Evolutionary conservation across 2,329 filamentous ascomycete genomes (phyloP).

Genomic region (Verticillium longisporum): DNA sequence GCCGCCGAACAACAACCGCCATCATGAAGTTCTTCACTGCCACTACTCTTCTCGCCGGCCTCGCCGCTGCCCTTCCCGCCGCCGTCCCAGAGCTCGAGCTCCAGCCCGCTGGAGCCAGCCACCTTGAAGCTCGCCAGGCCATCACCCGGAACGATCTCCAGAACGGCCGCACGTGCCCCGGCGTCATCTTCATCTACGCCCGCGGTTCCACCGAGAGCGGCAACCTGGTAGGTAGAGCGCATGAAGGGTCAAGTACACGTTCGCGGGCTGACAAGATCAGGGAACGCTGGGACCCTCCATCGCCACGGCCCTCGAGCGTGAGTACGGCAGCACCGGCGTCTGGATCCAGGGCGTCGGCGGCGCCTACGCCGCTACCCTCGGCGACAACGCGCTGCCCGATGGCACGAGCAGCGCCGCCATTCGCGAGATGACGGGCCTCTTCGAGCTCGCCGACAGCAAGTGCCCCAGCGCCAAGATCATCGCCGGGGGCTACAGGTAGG

Average conservation of each 20-base stretch:
- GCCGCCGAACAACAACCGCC: not conserved
- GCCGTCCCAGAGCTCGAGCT: not conserved
- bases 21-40: conserved; percentile 1
- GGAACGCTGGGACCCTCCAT: conserved; percentile 18
- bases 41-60: not conserved
- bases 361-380: conserved; percentile 25
- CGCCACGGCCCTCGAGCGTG: conserved; percentile 17
- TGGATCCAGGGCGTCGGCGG: conserved; percentile 36
- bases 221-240: conserved; percentile 23
- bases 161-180: conserved; percentile 2
- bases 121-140: conserved; percentile 1
- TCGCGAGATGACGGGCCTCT: conserved; percentile 19
- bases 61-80: not conserved
- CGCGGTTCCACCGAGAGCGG: conserved; percentile 28
- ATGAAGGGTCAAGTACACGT: not conserved
- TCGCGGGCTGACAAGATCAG: not conserved
- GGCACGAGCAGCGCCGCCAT: conserved; percentile 24
- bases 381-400: conserved; percentile 21
- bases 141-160: conserved; percentile 1
- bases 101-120: not conserved
- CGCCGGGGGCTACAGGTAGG: conserved; percentile 27
- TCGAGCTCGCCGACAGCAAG: conserved; percentile 24
- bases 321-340: conserved; percentile 16
- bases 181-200: conserved; percentile 30
- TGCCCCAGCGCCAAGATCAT: conserved; percentile 27